Conservation (phyloP, 2,329 filamentous ascomycete species). For the Coniosporium tulheliwenetii region DNA sequence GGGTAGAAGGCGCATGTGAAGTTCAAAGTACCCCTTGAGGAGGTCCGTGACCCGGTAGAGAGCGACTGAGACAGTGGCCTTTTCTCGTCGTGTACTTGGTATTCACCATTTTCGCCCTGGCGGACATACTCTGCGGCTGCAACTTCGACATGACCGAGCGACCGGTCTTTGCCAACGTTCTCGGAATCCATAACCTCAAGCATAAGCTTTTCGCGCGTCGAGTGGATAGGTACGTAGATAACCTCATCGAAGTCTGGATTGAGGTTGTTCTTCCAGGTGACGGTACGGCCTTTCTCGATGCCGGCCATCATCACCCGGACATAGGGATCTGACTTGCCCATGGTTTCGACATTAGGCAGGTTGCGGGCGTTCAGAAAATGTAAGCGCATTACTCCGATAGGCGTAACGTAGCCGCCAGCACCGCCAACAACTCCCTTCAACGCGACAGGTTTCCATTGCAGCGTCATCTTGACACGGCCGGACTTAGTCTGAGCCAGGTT, state of each 20-base stretch:
- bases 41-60: constrained; percentile 55
- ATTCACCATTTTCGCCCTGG: constrained; percentile 64
- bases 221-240: constrained; percentile 84
- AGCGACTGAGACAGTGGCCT: constrained; percentile 50
- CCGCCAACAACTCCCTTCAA: constrained; percentile 62
- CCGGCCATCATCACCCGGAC: constrained; percentile 78
- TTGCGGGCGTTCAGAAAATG: constrained; percentile 75
- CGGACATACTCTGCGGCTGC: constrained; percentile 62
- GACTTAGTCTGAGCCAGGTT: constrained; percentile 66
- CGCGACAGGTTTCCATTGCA: constrained; percentile 91
- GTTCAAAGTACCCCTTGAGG: constrained; percentile 62
- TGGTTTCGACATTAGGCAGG: constrained; percentile 80
- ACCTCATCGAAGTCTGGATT: constrained; percentile 95
- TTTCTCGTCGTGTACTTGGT: constrained; percentile 63
- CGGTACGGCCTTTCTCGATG: constrained; percentile 78
- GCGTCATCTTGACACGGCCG: constrained; percentile 76
- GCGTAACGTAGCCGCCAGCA: constrained; percentile 79
- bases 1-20: constrained; percentile 87
- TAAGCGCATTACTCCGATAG: constrained; percentile 87
- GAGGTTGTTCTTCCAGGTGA: constrained; percentile 91
- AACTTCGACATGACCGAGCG: constrained; percentile 68
- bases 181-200: constrained; percentile 97
- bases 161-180: constrained; percentile 78
- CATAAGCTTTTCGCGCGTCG: constrained; percentile 63
- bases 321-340: constrained; percentile 96